These are phyloP conservation scores for Stereum hirsutum DNA, from an alignment of 1,284 basidiomycete genomes.

Conservation along the genomic window DNA sequence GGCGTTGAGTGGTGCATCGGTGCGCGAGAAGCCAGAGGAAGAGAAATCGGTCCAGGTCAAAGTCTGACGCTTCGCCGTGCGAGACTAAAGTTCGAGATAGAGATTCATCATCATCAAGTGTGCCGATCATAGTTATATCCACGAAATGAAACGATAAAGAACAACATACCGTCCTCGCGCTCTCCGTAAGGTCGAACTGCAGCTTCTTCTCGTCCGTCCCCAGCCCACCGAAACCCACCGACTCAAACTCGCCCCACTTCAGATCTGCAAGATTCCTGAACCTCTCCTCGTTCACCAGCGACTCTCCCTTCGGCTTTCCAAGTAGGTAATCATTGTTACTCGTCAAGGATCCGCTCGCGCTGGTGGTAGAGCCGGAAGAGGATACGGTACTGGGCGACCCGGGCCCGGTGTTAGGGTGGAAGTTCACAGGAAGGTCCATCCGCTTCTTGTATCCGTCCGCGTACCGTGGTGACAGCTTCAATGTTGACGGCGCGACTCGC, in stretches of 20 bases:
- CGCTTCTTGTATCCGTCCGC: conserved; percentile 65
- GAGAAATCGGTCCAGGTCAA: conserved; percentile 87
- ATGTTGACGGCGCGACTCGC: conserved; percentile 49
- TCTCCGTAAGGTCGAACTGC: conserved; percentile 81
- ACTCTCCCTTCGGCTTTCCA: conserved; percentile 10
- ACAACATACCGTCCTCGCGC: conserved; percentile 63
- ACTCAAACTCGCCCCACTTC: conserved; percentile 85
- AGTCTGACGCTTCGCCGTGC: conserved; percentile 64
- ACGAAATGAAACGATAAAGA: conserved; percentile 3
- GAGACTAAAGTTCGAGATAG: conserved; percentile 34
- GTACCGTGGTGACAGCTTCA: conserved; percentile 48
- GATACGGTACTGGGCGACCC: conserved; percentile 6
- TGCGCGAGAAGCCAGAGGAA: conserved; percentile 67
- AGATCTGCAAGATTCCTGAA: conserved; percentile 76
- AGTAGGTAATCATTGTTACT: conserved; percentile 22
- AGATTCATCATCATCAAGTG: neutral
- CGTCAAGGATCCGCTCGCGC: conserved; percentile 20
- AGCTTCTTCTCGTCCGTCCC: conserved; percentile 54
- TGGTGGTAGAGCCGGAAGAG: conserved; percentile 19
- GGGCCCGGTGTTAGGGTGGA: conserved; percentile 41
- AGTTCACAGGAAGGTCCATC: conserved; percentile 51
- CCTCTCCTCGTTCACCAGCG: conserved; percentile 44
- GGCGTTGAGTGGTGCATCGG: conserved; percentile 61
- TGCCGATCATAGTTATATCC: too few relatives aligned
- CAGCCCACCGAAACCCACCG: conserved; percentile 61